Evolutionary conservation across 371 early-diverging fungal genomes (phyloP).

Genomic region (Nosema muscidifuracis): DNA sequence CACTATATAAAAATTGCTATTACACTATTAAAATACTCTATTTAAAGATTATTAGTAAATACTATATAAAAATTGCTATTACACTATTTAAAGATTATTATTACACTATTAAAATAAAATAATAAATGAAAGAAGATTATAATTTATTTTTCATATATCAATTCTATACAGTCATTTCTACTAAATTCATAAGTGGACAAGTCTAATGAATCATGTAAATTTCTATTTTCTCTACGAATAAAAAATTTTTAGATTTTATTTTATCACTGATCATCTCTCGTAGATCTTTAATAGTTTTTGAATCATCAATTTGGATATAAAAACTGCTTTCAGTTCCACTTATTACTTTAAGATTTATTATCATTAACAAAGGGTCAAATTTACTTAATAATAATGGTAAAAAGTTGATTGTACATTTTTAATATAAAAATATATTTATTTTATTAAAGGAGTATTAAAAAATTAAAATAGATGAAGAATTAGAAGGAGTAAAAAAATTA

Average conservation of each 20-base stretch:
- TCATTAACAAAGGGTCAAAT: neutral
- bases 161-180: neutral
- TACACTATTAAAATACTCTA: no score
- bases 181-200: conserved; percentile 1
- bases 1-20: no score
- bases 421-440: no score
- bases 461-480: no score
- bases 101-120: no score
- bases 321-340: neutral
- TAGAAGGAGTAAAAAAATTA: no score
- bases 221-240: neutral
- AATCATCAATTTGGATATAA: conserved; percentile 2
- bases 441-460: no score
- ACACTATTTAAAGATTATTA: no score
- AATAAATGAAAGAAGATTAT: no score
- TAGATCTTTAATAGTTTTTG: neutral
- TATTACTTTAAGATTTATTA: neutral
- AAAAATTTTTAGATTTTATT: neutral
- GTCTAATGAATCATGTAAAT: neutral
- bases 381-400: neutral
- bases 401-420: no score
- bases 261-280: neutral
- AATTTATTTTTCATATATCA: neutral
- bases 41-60: no score
- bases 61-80: no score